phyloP scores from a whole-genome alignment of 1,284 basidiomycete species.

The Meripilus lineatus region DNA sequence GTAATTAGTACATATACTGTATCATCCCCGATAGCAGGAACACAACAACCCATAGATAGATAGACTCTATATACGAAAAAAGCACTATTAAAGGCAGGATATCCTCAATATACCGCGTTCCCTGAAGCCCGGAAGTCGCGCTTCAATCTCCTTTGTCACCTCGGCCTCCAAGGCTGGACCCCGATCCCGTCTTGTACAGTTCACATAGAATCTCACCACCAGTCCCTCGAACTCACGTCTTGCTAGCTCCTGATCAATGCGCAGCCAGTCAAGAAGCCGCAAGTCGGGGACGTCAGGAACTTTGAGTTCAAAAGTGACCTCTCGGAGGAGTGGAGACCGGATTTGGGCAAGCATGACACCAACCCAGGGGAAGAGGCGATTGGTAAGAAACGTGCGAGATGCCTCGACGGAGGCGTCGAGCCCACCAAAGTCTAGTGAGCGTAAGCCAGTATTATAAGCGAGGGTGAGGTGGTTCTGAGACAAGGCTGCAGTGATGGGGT shows the following conservation, averaged over 20 bases:
- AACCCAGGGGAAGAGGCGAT: conserved; percentile 16
- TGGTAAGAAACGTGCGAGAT: conserved; percentile 21
- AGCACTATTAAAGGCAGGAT: conserved; percentile 22
- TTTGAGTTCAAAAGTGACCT: conserved; percentile 24
- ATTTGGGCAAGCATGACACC: conserved; percentile 15
- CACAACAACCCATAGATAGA: too few relatives aligned
- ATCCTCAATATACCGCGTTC: conserved; percentile 21
- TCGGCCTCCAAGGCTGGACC: conserved; percentile 14
- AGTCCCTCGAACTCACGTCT: conserved; percentile 23
- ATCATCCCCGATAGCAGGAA: too few relatives aligned
- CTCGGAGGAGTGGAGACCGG: conserved; percentile 13
- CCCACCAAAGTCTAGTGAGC: conserved; percentile 25
- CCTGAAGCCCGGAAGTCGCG: conserved; percentile 19
- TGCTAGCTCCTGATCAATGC: conserved; percentile 23
- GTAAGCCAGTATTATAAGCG: conserved; percentile 26
- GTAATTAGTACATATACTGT: too few relatives aligned
- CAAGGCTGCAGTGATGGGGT: conserved; percentile 13
- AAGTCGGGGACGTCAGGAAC: conserved; percentile 20
- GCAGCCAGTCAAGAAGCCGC: conserved; percentile 24
- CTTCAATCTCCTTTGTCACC: conserved; percentile 17
- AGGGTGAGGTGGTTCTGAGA: conserved; percentile 24
- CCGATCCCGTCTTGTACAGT: conserved; percentile 10
- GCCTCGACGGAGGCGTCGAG: conserved; percentile 20
- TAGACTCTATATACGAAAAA: too few relatives aligned
- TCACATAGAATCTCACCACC: conserved; percentile 23